Base-by-base conservation (phyloP, 2,329 filamentous ascomycete species). In the Hypomyces rosellus region DNA sequence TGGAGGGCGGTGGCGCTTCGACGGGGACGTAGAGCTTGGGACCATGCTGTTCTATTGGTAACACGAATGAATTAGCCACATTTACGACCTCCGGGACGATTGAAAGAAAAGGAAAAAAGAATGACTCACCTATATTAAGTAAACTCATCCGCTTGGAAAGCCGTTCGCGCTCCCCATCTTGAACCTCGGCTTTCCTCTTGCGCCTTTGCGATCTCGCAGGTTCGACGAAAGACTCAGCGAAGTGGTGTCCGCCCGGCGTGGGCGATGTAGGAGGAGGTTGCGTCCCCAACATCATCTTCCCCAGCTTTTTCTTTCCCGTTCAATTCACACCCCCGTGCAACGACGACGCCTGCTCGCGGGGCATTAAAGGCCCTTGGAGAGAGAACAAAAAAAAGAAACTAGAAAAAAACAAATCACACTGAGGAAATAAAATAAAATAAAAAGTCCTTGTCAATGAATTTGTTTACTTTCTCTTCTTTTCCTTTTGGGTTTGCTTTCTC, bases 111-210 rank as follows among this genome's bases (percentile, higher is more conserved):
- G 39, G 18, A 11, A 16, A 42, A 43, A 48, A 49, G 49, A 43
- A 41, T 15, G 34, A 49, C 33, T 67, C 74, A 93, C 89, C 87
- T 57, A 96, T 72, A 65, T 91, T 90, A 49, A 96, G 77, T 46
- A 88, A 74, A 64, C 89, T 88, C 67, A 96, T 77, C 57, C 86
- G 80, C 73, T 96, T 96, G 43, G 86, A 86, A 56, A 96, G 78
- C 47, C 90, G 85, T 70, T 95, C 81, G 48, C 89, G 84, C 69
- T 95, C 80, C 57, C 80, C 82, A 61, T 80, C 75, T 54, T 80
- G 78, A 13, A 68, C 65, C 48, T 81, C 77, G 51, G 81, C 78
- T 68, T 84, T 85, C 59, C 82, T 71, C 70, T 85, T 85, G 61
- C 74, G 70, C 22, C 45, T 38, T 5, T 41, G 11, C 6, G 41